phyloP scores from a whole-genome alignment of 768 basidiomycete genomes.

The Leccinum longicurvipes region DNA sequence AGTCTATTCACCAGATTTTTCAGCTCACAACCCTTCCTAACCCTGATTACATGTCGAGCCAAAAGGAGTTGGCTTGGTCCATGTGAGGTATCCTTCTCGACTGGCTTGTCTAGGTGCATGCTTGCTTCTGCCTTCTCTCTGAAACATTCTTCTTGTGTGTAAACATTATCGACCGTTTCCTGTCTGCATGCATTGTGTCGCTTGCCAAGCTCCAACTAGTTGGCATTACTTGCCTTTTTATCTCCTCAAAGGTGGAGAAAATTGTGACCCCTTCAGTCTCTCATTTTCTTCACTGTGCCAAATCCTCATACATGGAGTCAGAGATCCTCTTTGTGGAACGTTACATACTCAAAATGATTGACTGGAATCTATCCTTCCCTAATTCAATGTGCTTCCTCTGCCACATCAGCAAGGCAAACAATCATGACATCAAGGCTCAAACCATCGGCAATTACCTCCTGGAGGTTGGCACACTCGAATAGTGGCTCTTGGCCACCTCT shows the following conservation, averaged over 20 bases:
- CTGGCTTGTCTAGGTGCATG: slow-evolving; percentile 92
- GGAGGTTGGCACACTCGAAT: slow-evolving; percentile 81
- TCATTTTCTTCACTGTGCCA: slow-evolving; percentile 78
- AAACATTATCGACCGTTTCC: slow-evolving; percentile 81
- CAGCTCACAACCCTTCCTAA: slow-evolving; percentile 79
- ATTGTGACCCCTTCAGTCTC: slow-evolving; percentile 81
- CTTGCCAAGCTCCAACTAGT: slow-evolving; percentile 88
- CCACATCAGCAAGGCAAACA: slow-evolving; percentile 89
- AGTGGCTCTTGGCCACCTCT: slow-evolving; percentile 66
- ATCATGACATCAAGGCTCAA: slow-evolving; percentile 79
- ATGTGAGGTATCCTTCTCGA: slow-evolving; percentile 88
- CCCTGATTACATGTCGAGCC: slow-evolving; percentile 79
- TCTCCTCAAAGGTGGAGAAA: slow-evolving; percentile 92
- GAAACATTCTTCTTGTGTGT: slow-evolving; percentile 89
- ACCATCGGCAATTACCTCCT: slow-evolving; percentile 90
- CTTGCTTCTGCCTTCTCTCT: slow-evolving; percentile 79
- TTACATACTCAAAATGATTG: slow-evolving; percentile 80
- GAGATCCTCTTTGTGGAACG: slow-evolving; percentile 88
- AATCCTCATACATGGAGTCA: slow-evolving; percentile 68
- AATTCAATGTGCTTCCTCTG: slow-evolving; percentile 88
- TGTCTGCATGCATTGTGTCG: slow-evolving; percentile 68
- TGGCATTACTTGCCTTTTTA: slow-evolving; percentile 82
- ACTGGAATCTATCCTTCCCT: slow-evolving; percentile 84
- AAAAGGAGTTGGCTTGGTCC: slow-evolving; percentile 82
- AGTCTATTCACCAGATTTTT: not conserved